Conservation (phyloP, 306 rosid genomes). For the Medicago truncatula region MtrunA17r5.0-ANR NC_053045.1:4475001-4475500, state of each 20-base stretch:
- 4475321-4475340: background rate
- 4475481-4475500: no score
- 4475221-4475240: background rate
- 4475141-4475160: conserved; percentile 28
- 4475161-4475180: conserved; percentile 7
- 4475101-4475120: conserved; percentile 30
- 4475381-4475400: background rate
- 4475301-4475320: background rate
- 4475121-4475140: conserved; percentile 31
- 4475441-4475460: no score
- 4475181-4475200: conserved; percentile 24
- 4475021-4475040: conserved; percentile 77
- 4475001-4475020: conserved; percentile 69
- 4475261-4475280: background rate
- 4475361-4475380: background rate
- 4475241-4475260: background rate
- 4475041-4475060: conserved; percentile 74
- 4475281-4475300: background rate
- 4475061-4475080: conserved; percentile 96
- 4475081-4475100: conserved; percentile 39
- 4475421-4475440: no score
- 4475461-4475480: no score
- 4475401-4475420: no score
- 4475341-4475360: background rate
- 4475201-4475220: background rate